These are phyloP conservation scores for Larix sibirica DNA, from an alignment of 83 land plant genomes.

Conservation along the genomic window DNA sequence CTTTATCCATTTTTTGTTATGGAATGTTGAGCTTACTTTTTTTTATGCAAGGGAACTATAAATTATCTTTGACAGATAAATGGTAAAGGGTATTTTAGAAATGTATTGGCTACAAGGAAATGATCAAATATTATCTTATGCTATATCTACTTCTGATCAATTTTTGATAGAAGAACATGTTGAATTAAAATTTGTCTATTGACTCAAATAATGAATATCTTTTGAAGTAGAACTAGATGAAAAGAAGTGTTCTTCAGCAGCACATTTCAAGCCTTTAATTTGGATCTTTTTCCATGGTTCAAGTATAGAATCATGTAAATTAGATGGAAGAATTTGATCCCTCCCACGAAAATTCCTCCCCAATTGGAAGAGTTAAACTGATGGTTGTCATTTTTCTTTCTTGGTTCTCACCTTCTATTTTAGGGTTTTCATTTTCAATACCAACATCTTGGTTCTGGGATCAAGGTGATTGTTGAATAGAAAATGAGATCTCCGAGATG, in stretches of 20 bases:
- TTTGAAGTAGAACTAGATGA: background rate
- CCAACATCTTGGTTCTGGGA: background rate
- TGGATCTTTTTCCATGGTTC: conserved; percentile 63
- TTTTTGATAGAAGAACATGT: too few relatives aligned
- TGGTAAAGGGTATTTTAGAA: background rate
- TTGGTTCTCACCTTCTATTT: background rate
- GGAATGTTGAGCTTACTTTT: background rate
- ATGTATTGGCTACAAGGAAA: background rate
- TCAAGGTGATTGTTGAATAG: background rate
- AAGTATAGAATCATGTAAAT: conserved; percentile 57
- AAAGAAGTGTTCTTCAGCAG: background rate
- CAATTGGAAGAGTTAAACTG: conserved; percentile 22
- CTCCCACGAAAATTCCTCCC: conserved; percentile 53
- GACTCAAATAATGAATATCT: background rate
- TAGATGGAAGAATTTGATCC: conserved; percentile 50
- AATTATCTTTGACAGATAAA: background rate
- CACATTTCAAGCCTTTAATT: conserved; percentile 12
- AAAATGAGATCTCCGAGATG: conserved; percentile 1
- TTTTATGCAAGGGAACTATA: background rate
- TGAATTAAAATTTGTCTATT: too few relatives aligned
- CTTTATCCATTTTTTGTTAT: background rate
- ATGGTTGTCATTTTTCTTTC: background rate
- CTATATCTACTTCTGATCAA: too few relatives aligned
- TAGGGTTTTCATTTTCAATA: background rate
- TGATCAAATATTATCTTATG: too few relatives aligned